phyloP scores from a whole-genome alignment of 2,329 filamentous ascomycete species.

The Penicillium sp. region DNA sequence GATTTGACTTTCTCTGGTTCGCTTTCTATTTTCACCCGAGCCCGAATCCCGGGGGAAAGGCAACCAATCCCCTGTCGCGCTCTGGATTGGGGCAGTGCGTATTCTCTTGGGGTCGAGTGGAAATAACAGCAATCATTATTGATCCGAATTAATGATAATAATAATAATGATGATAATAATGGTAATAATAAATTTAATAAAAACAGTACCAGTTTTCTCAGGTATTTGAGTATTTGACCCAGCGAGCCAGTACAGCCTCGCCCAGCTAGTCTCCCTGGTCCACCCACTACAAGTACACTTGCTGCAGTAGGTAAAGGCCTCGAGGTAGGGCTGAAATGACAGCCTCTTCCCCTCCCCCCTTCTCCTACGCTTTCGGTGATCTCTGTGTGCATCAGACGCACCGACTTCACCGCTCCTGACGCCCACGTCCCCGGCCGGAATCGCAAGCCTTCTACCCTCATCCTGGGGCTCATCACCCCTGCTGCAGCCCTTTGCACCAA shows the following conservation, averaged over 20 bases:
- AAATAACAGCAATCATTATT: too few species aligned
- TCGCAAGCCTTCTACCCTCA: constrained; percentile 20
- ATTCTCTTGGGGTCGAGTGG: background rate
- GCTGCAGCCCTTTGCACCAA: constrained; percentile 21
- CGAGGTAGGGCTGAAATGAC: background rate
- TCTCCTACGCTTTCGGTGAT: background rate
- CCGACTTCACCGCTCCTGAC: constrained; percentile 26
- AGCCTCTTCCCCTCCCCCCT: background rate
- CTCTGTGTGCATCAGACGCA: background rate
- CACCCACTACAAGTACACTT: background rate
- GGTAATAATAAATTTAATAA: background rate
- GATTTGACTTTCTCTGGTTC: background rate
- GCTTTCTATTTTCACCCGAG: background rate
- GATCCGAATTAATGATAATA: too few species aligned
- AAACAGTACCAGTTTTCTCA: background rate
- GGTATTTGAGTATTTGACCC: background rate
- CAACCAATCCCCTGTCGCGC: background rate
- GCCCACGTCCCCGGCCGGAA: constrained; percentile 18
- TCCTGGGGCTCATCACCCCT: constrained; percentile 17
- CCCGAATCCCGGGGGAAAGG: constrained; percentile 1
- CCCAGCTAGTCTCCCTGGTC: background rate
- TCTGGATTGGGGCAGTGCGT: background rate
- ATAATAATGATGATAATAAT: too few species aligned
- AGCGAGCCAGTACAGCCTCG: background rate
- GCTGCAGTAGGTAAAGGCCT: background rate